Percentiles rank a stretch among this genome's conserved stretches.
Conservation (phyloP, 2,329 filamentous ascomycete species). For the Hypocreales sp. region DNA sequence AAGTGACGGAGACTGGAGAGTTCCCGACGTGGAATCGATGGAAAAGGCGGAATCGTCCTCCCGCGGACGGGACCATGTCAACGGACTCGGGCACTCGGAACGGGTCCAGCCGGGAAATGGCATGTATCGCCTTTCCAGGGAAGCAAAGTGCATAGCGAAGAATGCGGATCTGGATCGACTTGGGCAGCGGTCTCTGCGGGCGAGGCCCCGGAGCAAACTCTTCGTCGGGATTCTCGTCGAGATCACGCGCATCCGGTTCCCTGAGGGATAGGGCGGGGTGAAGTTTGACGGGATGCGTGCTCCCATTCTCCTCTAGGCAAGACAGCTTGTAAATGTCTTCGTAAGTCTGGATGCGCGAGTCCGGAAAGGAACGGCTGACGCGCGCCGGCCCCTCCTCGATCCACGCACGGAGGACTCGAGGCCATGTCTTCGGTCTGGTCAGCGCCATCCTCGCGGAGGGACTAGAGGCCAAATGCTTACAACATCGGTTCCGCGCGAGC, state of each 20-base stretch:
- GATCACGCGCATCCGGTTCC: background rate
- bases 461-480: no score
- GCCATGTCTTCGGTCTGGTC: no score
- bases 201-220: background rate
- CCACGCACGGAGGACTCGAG: no score
- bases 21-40: constrained; percentile 24
- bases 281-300: background rate
- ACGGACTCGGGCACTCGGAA: constrained; percentile 7
- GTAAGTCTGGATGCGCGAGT: no score
- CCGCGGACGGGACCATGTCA: no score
- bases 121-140: constrained; percentile 19
- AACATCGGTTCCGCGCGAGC: no score
- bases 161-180: constrained; percentile 14
- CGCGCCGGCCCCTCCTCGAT: no score
- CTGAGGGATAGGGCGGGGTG: background rate
- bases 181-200: background rate
- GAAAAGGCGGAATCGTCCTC: constrained; percentile 9
- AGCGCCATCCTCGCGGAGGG: no score
- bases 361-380: no score
- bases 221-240: background rate
- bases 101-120: constrained; percentile 27
- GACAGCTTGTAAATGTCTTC: constrained; percentile 4
- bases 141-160: constrained; percentile 21
- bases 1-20: constrained; percentile 14
- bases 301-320: constrained; percentile 8